A percentile compares a stretch with the other conserved stretches of the same genome.
phyloP scores from a whole-genome alignment of 805 yeast species.

The Wickerhamomyces hampshirensis region DNA sequence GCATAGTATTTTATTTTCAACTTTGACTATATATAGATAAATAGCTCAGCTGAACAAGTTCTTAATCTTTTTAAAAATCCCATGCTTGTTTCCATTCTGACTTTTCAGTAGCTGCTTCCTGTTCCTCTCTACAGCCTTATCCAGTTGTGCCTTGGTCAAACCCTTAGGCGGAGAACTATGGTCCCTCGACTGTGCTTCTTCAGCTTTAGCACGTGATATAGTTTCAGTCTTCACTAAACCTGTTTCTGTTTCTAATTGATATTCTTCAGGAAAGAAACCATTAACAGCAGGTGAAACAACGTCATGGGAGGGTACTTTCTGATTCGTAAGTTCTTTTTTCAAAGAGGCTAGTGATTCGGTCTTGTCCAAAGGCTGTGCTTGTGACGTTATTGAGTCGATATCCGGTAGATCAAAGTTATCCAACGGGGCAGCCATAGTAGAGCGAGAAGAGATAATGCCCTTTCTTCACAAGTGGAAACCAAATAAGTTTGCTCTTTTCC shows the following conservation, averaged over 20 bases:
- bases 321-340: constrained; percentile 6
- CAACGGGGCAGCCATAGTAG: constrained; percentile 5
- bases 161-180: constrained; percentile 2
- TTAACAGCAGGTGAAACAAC: constrained; percentile 7
- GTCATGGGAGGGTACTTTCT: constrained; percentile 6
- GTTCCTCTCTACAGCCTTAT: constrained; percentile 29
- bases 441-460: no score
- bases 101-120: constrained; percentile 23
- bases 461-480: no score
- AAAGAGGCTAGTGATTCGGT: constrained; percentile 7
- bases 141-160: constrained; percentile 21
- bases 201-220: constrained; percentile 3
- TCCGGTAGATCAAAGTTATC: constrained; percentile 12
- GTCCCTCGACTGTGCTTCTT: background rate
- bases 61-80: constrained; percentile 24
- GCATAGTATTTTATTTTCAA: no score
- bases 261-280: constrained; percentile 59
- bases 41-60: constrained; percentile 4
- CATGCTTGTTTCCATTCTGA: constrained; percentile 16
- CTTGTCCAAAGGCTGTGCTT: constrained; percentile 1
- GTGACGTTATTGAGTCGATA: constrained; percentile 11
- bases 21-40: no score
- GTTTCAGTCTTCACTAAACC: constrained; percentile 61
- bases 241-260: constrained; percentile 58
- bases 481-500: no score